Evolutionary conservation across 495 filamentous ascomycete genomes (phyloP), one percentile per base, ranked within the genome.

Genomic region (Penicillium mononematosum): DNA sequence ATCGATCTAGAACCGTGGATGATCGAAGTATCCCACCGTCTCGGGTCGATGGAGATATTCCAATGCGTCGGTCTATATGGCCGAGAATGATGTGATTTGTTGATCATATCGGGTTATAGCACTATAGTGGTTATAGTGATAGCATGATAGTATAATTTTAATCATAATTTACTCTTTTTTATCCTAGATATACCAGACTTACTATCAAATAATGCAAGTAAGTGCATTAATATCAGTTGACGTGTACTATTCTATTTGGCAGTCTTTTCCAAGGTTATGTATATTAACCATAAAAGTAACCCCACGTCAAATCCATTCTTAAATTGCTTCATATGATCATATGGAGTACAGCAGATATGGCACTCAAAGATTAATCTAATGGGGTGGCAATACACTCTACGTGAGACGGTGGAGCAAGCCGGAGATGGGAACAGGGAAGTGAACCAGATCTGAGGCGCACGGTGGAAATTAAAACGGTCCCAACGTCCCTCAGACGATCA

Each of bases 381-480:
- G 44, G 6, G 11, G 49, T 62, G 62, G 60, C 65, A 58, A 65
- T 55, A 42, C 46, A 66, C 59, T 68, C 22, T 58, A 68, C 10
- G 41, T 58, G 66, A 63, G 60, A 68, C 66, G 20, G 44, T 41
- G 53, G 61, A 56, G 53, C 46, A 50, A 31, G 38, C 42, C 14
- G 38, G 55, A 56, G 60, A 58, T 63, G 61, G 53, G 43, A 58
- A 39, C 51, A 55, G 56, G 60, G 46, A 44, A 45, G 58, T 29
- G 56, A 68, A 66, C 66, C 66, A 62, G 66, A 66, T 63, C 58
- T 29, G 29, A 36, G 48, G 54, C 39, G 53, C 47, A 56, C 59
- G 34, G 58, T 63, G 66, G 63, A 66, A 64, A 68, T 64, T 58
- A 59, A 45, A 44, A 50, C 52, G 57, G 61, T 47, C 38, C 25